phyloP scores from a whole-genome alignment of 2,329 filamentous ascomycete species.

The Lachnellula hyalina region DNA sequence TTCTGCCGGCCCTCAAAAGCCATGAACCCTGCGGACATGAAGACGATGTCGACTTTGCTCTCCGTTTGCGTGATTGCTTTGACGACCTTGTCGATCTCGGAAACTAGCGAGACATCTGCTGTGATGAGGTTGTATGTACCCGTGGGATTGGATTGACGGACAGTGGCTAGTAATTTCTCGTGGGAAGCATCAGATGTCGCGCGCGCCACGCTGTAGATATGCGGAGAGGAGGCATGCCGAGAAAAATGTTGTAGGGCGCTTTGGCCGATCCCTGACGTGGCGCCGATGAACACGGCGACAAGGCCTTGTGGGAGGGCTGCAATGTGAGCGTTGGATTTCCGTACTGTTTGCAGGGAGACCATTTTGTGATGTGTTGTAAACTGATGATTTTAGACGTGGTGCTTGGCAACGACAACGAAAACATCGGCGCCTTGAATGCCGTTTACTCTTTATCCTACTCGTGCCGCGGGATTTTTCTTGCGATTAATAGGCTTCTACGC shows the following conservation, averaged over 20 bases:
- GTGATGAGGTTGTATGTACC: background rate
- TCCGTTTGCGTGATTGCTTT: slow-evolving; percentile 38
- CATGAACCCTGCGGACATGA: slow-evolving; percentile 36
- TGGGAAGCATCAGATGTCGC: background rate
- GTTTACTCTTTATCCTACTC: too few species aligned
- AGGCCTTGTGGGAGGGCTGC: background rate
- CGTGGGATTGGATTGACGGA: slow-evolving; percentile 31
- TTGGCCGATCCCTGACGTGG: slow-evolving; percentile 8
- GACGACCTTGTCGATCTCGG: slow-evolving; percentile 42
- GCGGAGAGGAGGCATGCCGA: slow-evolving; percentile 32
- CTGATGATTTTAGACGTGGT: background rate
- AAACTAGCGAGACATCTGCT: slow-evolving; percentile 42
- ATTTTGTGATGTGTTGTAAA: background rate
- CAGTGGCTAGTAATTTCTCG: background rate
- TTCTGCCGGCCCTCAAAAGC: slow-evolving; percentile 32
- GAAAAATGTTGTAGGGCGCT: slow-evolving; percentile 32
- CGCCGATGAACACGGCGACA: slow-evolving; percentile 6
- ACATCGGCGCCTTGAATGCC: too few species aligned
- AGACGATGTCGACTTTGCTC: slow-evolving; percentile 38
- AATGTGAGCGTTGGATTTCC: slow-evolving; percentile 8
- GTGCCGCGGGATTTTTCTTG: too few species aligned
- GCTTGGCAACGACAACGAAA: too few species aligned
- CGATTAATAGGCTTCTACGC: too few species aligned
- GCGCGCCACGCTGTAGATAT: slow-evolving; percentile 39
- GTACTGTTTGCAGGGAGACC: slow-evolving; percentile 5